Evolutionary conservation across 2,329 filamentous ascomycete species (phyloP).

Genomic region (Pseudopithomyces maydicus): DNA sequence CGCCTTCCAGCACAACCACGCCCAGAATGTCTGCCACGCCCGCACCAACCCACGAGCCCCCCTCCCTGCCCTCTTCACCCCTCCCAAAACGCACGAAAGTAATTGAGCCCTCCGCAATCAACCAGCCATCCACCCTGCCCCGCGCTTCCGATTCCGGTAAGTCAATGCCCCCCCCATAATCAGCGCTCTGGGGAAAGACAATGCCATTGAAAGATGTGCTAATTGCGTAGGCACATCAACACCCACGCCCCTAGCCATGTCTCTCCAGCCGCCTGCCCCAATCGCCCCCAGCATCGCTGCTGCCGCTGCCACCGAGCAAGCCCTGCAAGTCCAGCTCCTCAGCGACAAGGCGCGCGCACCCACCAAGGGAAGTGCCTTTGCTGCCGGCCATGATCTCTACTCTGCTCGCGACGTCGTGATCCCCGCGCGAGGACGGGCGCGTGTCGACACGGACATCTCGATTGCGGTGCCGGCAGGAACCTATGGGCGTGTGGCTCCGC

Average conservation of each 20-base stretch:
- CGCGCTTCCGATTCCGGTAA: slow-evolving; percentile 32
- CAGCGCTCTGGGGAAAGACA: too few relatives aligned
- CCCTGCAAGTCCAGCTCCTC: slow-evolving; percentile 89
- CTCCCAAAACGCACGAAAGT: slow-evolving; percentile 81
- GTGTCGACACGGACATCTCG: slow-evolving; percentile 89
- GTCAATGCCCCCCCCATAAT: too few relatives aligned
- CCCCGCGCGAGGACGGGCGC: slow-evolving; percentile 78
- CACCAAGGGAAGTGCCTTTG: slow-evolving; percentile 85
- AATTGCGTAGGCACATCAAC: slow-evolving; percentile 36
- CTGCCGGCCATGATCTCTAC: slow-evolving; percentile 95
- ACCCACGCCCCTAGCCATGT: slow-evolving; percentile 36
- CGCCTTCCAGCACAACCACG: not conserved
- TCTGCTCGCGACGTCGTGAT: slow-evolving; percentile 74
- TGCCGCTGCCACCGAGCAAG: slow-evolving; percentile 45
- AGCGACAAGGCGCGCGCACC: slow-evolving; percentile 78
- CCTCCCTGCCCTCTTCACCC: slow-evolving; percentile 72
- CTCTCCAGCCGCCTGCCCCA: slow-evolving; percentile 27
- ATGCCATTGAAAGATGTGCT: too few relatives aligned
- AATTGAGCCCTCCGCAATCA: slow-evolving; percentile 47
- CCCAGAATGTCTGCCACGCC: slow-evolving; percentile 28
- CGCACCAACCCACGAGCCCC: slow-evolving; percentile 44
- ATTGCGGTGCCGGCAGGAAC: slow-evolving; percentile 91
- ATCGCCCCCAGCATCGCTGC: slow-evolving; percentile 30
- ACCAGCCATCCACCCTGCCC: slow-evolving; percentile 30
- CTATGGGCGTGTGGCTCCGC: slow-evolving; percentile 88